Evolutionary conservation across 148 eudicot species (phyloP), one percentile per base, ranked within the genome.

Genomic region (Fagopyrum tataricum): DNA sequence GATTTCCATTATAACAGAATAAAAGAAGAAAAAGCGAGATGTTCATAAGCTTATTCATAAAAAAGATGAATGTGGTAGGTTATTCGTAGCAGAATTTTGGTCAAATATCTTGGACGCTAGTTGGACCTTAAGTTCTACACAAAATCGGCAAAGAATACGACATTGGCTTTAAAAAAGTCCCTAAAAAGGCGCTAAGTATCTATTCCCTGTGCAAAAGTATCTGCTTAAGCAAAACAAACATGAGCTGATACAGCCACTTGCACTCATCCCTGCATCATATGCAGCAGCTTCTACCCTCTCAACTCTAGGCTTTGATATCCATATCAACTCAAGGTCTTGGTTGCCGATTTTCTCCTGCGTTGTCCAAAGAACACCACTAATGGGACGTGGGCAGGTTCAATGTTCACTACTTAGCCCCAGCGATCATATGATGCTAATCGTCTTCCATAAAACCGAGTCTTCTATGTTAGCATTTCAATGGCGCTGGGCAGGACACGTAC

Each of bases 401-500:
- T 49, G 55, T 49, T 15, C 55, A 49, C 55, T 49, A 14, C 55
- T 49, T 14, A 49, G n/a, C 20, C 31, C 31, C 31, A 2, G 11
- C 13, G 11, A 7, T 56, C 26, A 52, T 52, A 17, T 6, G 4
- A 21, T 17, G 21, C 5, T 8, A 2, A 46, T 15, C 55, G 15
- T 49, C 55, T 49, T 46, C 14, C 13, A 10, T 13, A 46, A 46
- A 20, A 21, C 20, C 20, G 9, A 7, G 26, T 7, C 67, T 61
- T n/a, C 80, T 73, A 77, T 48, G 75, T 86, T 70, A 94, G 85
- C 86, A 94, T 85, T 68, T 90, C 90, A n/a, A 91, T 85, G 58
- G 85, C 93, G 72, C 83, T 87, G 4, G 98, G 89, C 77, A 94
- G 77, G 67, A 91, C 82, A 40, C 76, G 42, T 68, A 91, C 77